A percentile compares a stretch with the other conserved stretches of the same genome.
These are phyloP conservation scores for Waltiozyma solani DNA, from an alignment of 1,139 yeast genomes.

Conservation along the genomic window DNA sequence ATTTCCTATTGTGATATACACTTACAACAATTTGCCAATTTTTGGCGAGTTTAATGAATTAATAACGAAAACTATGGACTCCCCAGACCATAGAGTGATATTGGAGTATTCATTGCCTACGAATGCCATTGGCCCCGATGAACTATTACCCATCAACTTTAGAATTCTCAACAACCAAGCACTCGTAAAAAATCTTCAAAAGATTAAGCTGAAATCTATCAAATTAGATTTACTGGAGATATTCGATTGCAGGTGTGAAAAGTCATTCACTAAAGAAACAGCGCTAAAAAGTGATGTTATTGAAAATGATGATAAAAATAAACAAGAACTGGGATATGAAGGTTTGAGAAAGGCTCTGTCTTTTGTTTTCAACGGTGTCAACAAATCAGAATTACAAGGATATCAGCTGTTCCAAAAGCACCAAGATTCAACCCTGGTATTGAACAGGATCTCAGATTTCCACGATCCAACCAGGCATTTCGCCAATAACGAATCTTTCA, in stretches of 20 bases:
- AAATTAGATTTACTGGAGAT: conserved; percentile 42
- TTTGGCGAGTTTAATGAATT: conserved; percentile 47
- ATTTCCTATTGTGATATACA: conserved; percentile 39
- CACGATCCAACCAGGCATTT: not conserved
- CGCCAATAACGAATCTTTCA: not conserved
- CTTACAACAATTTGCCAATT: conserved; percentile 43
- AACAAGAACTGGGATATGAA: not conserved
- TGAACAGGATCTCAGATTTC: not conserved
- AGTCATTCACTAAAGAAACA: conserved; percentile 14
- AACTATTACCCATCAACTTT: conserved; percentile 30
- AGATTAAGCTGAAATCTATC: conserved; percentile 34
- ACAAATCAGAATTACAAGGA: conserved; percentile 7
- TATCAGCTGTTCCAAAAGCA: conserved; percentile 13
- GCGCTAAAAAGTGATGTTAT: conserved; percentile 4
- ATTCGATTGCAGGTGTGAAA: conserved; percentile 25
- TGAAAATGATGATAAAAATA: conserved; percentile 3
- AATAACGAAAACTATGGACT: conserved; percentile 27
- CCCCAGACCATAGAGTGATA: conserved; percentile 33
- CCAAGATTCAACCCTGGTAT: conserved; percentile 10
- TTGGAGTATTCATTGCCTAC: conserved; percentile 34
- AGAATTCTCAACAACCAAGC: conserved; percentile 27
- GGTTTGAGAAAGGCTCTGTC: not conserved
- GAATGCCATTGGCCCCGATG: conserved; percentile 42
- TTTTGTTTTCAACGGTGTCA: conserved; percentile 4
- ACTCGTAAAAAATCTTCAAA: conserved; percentile 14